Percentiles rank a stretch among this genome's conserved stretches.
These are phyloP conservation scores for Raphidocelis subcapitata DNA, from an alignment of 139 green algal genomes.

Conservation along the genomic window DNA sequence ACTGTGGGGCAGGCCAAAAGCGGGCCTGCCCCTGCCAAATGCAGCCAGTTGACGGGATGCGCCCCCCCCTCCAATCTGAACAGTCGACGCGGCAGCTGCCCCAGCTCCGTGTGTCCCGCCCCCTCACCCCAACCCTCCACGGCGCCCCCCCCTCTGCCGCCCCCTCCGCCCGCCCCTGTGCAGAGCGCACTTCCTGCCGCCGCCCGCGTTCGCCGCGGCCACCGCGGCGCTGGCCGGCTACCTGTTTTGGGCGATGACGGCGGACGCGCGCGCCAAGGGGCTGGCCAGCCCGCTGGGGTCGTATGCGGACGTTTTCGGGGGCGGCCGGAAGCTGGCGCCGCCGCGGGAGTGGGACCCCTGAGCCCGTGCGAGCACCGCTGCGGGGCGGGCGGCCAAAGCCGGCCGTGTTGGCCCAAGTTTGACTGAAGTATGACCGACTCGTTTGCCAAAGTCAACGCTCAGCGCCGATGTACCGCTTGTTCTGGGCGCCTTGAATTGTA, in stretches of 20 bases:
- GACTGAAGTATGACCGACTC: too few relatives aligned
- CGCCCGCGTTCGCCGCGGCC: constrained; percentile 31
- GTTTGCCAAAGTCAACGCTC: too few relatives aligned
- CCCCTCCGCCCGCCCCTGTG: neutral
- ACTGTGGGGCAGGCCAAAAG: neutral
- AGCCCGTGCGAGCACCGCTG: too few relatives aligned
- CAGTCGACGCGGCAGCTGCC: neutral
- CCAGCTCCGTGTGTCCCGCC: neutral
- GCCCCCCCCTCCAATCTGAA: too few relatives aligned
- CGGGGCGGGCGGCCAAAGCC: too few relatives aligned
- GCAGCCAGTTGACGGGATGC: too few relatives aligned
- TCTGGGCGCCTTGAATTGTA: too few relatives aligned
- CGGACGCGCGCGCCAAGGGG: constrained; percentile 19
- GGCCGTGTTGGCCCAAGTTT: too few relatives aligned
- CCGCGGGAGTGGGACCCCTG: too few relatives aligned
- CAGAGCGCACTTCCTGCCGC: constrained; percentile 38
- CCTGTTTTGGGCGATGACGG: constrained; percentile 10
- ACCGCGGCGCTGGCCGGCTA: constrained; percentile 33
- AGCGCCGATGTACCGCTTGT: too few relatives aligned
- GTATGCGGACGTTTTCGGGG: constrained; percentile 21
- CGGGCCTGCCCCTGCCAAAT: neutral
- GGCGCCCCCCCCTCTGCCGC: neutral
- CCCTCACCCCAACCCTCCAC: neutral
- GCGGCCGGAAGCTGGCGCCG: too few relatives aligned
- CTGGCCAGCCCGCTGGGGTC: neutral